A percentile compares a stretch with the other conserved stretches of the same genome.
phyloP scores from a whole-genome alignment of 139 green algal genomes.

The Desmodesmus armatus region DNA sequence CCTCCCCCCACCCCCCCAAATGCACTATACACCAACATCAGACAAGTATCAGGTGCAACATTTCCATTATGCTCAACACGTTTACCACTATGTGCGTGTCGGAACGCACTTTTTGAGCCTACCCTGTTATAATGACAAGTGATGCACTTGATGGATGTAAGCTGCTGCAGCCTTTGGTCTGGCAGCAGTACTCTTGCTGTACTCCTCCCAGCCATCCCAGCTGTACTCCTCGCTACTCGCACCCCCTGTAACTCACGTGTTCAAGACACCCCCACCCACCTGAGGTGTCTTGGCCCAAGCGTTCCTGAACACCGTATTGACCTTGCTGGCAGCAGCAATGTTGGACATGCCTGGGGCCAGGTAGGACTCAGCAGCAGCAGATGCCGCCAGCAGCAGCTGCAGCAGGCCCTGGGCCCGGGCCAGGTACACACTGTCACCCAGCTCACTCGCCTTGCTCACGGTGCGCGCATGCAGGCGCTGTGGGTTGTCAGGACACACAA shows the following conservation, averaged over 20 bases:
- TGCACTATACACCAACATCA: too few relatives aligned
- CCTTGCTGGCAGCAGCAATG: constrained; percentile 8
- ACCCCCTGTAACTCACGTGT: neutral
- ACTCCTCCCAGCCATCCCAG: neutral
- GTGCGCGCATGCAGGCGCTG: neutral
- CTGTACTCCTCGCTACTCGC: neutral
- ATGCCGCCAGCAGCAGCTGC: neutral
- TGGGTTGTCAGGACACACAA: neutral
- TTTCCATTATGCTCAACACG: too few relatives aligned
- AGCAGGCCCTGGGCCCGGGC: neutral
- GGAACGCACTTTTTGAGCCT: neutral
- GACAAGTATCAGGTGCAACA: too few relatives aligned
- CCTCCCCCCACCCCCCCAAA: too few relatives aligned
- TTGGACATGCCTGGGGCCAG: neutral
- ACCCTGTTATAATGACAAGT: neutral
- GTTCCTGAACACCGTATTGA: neutral
- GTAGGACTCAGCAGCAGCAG: neutral
- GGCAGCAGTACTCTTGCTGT: neutral
- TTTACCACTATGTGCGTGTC: too few relatives aligned
- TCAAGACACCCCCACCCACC: neutral
- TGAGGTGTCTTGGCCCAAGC: neutral
- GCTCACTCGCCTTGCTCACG: neutral
- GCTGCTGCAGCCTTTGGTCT: neutral
- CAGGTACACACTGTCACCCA: neutral
- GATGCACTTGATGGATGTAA: neutral